phyloP scores from a whole-genome alignment of 2,329 filamentous ascomycete species.

The Sporothrix schenckii region DNA sequence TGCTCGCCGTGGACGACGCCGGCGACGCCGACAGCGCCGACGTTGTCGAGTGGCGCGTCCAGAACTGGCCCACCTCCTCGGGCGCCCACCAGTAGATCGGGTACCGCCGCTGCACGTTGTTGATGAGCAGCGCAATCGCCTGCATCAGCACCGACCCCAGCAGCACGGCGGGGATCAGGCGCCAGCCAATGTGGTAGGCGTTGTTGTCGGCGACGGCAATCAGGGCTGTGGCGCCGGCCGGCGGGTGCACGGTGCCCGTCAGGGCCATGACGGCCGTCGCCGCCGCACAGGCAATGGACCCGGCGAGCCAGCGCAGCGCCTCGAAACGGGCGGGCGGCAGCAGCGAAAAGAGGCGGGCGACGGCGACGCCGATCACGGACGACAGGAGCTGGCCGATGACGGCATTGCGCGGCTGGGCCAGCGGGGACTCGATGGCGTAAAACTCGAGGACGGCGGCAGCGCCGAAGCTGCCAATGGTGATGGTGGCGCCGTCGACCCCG shows the following conservation, averaged over 20 bases:
- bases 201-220: conserved; percentile 64
- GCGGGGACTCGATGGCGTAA: conserved; percentile 69
- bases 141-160: conserved; percentile 66
- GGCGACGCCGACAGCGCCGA: not conserved
- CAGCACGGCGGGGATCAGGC: conserved; percentile 63
- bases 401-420: conserved; percentile 72
- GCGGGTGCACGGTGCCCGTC: conserved; percentile 73
- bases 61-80: conserved; percentile 41
- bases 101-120: conserved; percentile 69
- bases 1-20: conserved; percentile 31
- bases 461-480: conserved; percentile 72
- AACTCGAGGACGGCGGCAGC: conserved; percentile 77
- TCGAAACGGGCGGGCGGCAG: conserved; percentile 46
- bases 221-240: conserved; percentile 73
- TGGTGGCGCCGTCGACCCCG: conserved; percentile 52
- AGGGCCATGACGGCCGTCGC: conserved; percentile 67
- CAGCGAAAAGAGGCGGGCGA: conserved; percentile 67
- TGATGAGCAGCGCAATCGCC: conserved; percentile 63
- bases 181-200: conserved; percentile 66
- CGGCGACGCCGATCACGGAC: conserved; percentile 61
- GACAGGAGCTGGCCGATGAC: conserved; percentile 68
- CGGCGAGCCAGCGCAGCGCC: conserved; percentile 64
- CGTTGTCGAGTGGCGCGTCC: not conserved
- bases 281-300: conserved; percentile 65
- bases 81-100: conserved; percentile 73